Evolutionary conservation across 208 protist genomes (phyloP).

Genomic region (Leishmania major): DNA sequence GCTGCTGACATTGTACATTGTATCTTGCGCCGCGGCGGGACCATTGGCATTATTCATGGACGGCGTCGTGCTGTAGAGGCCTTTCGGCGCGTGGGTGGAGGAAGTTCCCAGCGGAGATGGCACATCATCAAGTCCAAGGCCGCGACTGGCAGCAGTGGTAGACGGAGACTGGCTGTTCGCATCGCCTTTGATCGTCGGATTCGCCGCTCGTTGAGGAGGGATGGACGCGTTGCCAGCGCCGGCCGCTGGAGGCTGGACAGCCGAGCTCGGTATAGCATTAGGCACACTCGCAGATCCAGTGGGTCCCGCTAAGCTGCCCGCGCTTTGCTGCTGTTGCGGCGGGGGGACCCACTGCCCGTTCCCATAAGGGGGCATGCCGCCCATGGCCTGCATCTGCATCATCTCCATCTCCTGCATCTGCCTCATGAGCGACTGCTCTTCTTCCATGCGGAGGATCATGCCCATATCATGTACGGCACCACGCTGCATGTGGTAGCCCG

Average conservation of each 20-base stretch:
- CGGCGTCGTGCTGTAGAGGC: constrained; percentile 20
- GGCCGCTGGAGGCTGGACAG: not conserved
- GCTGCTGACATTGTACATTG: constrained; percentile 20
- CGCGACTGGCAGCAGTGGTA: not conserved
- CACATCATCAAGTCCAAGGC: not conserved
- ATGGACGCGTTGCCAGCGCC: not conserved
- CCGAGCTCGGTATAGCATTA: not conserved
- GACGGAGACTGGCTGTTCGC: not conserved
- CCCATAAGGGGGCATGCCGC: not conserved
- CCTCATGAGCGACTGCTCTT: constrained; percentile 29
- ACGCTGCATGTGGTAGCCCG: constrained; percentile 34
- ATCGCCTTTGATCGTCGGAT: not conserved
- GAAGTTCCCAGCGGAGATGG: not conserved
- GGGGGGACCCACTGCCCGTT: constrained; percentile 8
- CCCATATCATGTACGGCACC: constrained; percentile 31
- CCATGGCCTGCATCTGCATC: constrained; percentile 43
- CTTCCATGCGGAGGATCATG: constrained; percentile 26
- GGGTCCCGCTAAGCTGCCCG: not conserved
- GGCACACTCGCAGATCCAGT: not conserved
- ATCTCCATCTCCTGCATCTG: constrained; percentile 40
- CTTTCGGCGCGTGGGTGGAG: constrained; percentile 22
- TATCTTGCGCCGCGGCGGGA: not conserved
- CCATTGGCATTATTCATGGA: not conserved
- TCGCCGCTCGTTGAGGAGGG: not conserved
- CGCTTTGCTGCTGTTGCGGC: not conserved